Conservation (phyloP, 345 rosid genomes). For the Mallotus nudiflorus region DNA sequence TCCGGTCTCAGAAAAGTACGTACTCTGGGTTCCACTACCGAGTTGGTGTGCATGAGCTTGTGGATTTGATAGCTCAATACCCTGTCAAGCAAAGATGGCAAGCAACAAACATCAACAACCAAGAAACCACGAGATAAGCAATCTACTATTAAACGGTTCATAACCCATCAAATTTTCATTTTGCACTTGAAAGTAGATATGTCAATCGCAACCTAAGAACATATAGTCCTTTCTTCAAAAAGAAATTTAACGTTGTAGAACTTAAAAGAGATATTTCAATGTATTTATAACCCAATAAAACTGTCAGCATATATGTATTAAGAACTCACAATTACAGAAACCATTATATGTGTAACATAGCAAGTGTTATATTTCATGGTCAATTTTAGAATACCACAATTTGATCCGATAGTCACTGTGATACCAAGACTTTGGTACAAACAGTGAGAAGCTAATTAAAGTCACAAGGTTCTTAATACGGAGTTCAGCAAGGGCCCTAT, state of each 20-base stretch:
- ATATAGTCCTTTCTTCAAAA: not conserved
- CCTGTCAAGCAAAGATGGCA: conserved; percentile 38
- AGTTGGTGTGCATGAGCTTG: conserved; percentile 76
- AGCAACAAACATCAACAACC: not conserved
- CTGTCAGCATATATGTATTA: too few species aligned
- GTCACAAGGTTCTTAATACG: too few species aligned
- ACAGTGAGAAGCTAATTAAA: not conserved
- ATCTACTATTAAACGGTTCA: not conserved
- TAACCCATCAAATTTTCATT: not conserved
- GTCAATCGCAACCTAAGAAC: not conserved
- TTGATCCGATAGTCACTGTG: not conserved
- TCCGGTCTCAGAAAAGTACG: conserved; percentile 90
- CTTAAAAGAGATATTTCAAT: too few species aligned
- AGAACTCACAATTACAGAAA: too few species aligned
- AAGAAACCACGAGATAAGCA: not conserved
- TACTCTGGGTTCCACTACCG: conserved; percentile 90
- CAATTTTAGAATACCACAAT: not conserved
- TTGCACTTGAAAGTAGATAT: not conserved
- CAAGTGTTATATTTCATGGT: not conserved
- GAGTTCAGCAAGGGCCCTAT: too few species aligned
- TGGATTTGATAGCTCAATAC: conserved; percentile 88
- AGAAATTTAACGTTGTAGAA: not conserved
- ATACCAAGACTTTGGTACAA: not conserved
- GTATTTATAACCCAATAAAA: not conserved
- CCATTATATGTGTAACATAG: too few species aligned